A percentile compares a stretch with the other conserved stretches of the same genome.
Conservation (phyloP, 805 yeast species). For the Candida coquimbonensis region DNA sequence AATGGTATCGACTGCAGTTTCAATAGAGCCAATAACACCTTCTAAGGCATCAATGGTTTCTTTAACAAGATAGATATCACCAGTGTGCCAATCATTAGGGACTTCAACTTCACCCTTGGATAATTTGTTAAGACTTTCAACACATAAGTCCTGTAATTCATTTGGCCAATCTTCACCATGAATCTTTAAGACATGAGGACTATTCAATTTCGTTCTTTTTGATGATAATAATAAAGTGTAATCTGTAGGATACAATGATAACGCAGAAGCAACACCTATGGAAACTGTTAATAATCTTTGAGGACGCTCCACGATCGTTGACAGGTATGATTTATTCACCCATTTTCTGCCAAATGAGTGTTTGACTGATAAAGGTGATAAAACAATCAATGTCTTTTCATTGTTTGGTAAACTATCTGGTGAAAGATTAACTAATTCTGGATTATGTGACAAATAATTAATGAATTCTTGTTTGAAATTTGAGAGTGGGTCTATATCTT, state of each 20-base stretch:
- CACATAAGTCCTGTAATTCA: constrained; percentile 49
- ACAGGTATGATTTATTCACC: constrained; percentile 60
- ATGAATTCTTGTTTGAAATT: constrained; percentile 37
- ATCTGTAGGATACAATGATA: constrained; percentile 57
- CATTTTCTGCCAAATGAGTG: constrained; percentile 72
- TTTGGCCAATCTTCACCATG: constrained; percentile 76
- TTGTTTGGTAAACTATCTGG: constrained; percentile 28
- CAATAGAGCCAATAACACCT: constrained; percentile 74
- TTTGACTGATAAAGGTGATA: constrained; percentile 63
- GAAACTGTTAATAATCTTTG: constrained; percentile 70
- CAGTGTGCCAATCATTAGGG: constrained; percentile 76
- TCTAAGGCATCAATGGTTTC: constrained; percentile 63
- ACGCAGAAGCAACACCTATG: constrained; percentile 72
- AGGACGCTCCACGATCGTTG: constrained; percentile 77
- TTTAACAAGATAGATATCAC: constrained; percentile 69
- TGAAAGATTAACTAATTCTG: constrained; percentile 28
- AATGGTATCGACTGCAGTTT: constrained; percentile 56
- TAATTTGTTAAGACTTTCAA: constrained; percentile 49
- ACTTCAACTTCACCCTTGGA: constrained; percentile 55
- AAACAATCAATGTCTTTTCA: constrained; percentile 50
- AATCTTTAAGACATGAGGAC: constrained; percentile 57
- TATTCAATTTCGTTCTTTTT: constrained; percentile 39
- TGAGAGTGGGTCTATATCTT: constrained; percentile 24
- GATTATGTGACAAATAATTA: constrained; percentile 34
- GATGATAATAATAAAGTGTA: constrained; percentile 43